These are phyloP conservation scores for Aureobasidium namibiae DNA, from an alignment of 2,329 filamentous ascomycete genomes.

Conservation along the genomic window DNA sequence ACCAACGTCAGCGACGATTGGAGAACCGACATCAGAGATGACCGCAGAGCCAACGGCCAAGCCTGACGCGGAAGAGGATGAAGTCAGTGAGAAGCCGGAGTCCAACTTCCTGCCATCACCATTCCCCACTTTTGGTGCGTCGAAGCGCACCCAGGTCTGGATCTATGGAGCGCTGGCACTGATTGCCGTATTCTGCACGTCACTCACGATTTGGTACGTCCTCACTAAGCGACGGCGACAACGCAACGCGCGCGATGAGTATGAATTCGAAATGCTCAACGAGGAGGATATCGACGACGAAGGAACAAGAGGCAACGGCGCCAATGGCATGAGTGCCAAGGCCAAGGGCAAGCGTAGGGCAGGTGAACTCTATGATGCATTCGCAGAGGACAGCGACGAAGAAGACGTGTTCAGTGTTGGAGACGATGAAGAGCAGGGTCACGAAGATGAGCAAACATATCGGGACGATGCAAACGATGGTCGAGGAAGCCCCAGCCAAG, in stretches of 20 bases:
- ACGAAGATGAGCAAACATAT: constrained; percentile 19
- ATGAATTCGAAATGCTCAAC: constrained; percentile 90
- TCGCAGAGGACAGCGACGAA: constrained; percentile 84
- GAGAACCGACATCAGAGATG: constrained; percentile 6
- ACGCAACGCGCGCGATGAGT: constrained; percentile 66
- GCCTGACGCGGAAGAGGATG: constrained; percentile 19
- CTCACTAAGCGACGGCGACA: constrained; percentile 59
- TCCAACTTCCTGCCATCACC: constrained; percentile 66
- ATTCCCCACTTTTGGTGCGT: constrained; percentile 84
- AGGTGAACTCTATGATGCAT: constrained; percentile 93
- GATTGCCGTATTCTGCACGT: constrained; percentile 74
- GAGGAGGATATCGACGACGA: constrained; percentile 56
- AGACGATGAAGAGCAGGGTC: constrained; percentile 34
- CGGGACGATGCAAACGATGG: constrained; percentile 14
- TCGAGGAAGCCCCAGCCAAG: background rate
- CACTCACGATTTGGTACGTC: constrained; percentile 73
- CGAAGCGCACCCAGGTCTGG: constrained; percentile 82
- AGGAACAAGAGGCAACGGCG: constrained; percentile 34
- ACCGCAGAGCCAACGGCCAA: constrained; percentile 20
- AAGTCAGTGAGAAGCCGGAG: constrained; percentile 26
- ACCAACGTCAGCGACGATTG: constrained; percentile 3
- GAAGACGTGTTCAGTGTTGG: constrained; percentile 23
- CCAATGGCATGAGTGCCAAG: constrained; percentile 27
- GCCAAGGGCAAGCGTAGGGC: constrained; percentile 52
- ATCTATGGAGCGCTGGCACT: constrained; percentile 82